Percentiles rank a stretch among this genome's conserved stretches.
Evolutionary conservation across 768 basidiomycete species (phyloP).

Genomic region (Trametes villosa): DNA sequence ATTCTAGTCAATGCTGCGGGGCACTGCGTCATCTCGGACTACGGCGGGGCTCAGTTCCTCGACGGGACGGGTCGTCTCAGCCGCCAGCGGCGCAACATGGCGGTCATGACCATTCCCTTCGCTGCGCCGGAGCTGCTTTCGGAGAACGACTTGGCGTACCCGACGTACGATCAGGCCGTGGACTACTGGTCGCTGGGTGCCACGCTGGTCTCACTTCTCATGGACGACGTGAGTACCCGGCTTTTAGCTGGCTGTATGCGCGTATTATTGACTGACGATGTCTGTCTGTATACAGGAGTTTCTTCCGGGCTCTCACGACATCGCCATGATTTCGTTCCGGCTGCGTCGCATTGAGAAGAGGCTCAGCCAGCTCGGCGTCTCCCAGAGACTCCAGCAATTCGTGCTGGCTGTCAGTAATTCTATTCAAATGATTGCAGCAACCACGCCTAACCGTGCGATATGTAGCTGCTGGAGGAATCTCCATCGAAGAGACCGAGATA

Average conservation of each 20-base stretch:
- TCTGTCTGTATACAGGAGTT: background rate
- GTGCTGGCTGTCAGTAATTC: constrained; percentile 5
- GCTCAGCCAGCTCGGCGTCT: background rate
- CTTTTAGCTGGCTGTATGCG: too few species aligned
- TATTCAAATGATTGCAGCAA: background rate
- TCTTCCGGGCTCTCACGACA: background rate
- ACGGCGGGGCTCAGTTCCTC: constrained; percentile 53
- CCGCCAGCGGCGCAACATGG: background rate
- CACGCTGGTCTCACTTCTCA: constrained; percentile 45
- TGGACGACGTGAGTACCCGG: constrained; percentile 21
- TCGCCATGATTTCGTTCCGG: background rate
- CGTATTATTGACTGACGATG: background rate
- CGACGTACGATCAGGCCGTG: constrained; percentile 50
- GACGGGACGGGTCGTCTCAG: constrained; percentile 40
- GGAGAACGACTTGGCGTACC: constrained; percentile 27
- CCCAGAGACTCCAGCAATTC: background rate
- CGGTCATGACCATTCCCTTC: constrained; percentile 25
- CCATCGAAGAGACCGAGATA: background rate
- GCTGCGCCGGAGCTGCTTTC: constrained; percentile 32
- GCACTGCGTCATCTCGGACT: constrained; percentile 58
- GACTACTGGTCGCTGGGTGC: constrained; percentile 58
- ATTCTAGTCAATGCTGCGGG: constrained; percentile 40
- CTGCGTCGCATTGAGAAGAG: background rate
- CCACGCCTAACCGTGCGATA: background rate
- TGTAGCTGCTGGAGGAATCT: background rate